phyloP scores from a whole-genome alignment of 352 stramenopile species.

The Thraustotheca clavata region DNA sequence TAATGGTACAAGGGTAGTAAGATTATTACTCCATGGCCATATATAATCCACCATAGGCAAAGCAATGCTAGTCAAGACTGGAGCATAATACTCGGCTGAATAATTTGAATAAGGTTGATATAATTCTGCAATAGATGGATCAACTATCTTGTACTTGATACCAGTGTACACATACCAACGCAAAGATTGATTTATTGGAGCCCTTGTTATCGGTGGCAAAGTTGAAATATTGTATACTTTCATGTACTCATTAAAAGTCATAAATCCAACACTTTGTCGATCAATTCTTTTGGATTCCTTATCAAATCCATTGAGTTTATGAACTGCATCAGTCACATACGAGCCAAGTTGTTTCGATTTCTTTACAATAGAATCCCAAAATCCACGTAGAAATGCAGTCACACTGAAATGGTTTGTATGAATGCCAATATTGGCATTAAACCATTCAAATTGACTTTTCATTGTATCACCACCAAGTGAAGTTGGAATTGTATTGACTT shows the following conservation, averaged over 20 bases:
- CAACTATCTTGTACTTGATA: too few species aligned
- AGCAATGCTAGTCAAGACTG: neutral
- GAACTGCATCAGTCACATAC: neutral
- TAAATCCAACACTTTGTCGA: too few species aligned
- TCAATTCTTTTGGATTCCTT: too few species aligned
- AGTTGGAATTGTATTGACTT: neutral
- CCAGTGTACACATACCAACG: too few species aligned
- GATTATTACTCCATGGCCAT: neutral
- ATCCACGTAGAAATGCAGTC: neutral
- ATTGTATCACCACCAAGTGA: neutral
- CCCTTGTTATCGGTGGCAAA: too few species aligned
- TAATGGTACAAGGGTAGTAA: neutral
- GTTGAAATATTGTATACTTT: too few species aligned
- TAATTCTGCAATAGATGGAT: neutral
- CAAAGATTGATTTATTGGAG: too few species aligned
- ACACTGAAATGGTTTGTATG: neutral
- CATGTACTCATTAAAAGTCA: too few species aligned
- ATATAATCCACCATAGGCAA: neutral
- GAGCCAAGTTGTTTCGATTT: neutral
- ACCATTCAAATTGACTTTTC: neutral
- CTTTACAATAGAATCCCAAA: neutral
- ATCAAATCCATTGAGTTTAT: too few species aligned
- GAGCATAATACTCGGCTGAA: neutral
- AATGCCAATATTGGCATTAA: neutral
- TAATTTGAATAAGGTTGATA: constrained; percentile 9